A percentile compares a stretch with the other conserved stretches of the same genome.
Conservation (phyloP, 2,329 filamentous ascomycete genomes). For the Bertia moriformis region DNA sequence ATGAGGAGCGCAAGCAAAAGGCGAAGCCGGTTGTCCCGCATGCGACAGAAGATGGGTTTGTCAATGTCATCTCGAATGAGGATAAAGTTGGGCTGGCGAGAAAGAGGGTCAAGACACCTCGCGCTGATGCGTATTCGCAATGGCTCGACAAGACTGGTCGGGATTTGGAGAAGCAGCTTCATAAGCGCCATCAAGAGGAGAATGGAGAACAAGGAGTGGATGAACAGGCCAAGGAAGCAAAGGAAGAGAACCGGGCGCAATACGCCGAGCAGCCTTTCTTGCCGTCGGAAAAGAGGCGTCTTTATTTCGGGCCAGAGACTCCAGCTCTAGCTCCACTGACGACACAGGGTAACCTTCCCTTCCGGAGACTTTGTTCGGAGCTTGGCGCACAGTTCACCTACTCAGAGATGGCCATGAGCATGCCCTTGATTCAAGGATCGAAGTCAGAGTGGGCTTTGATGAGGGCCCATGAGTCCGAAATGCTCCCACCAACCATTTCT, state of each 20-base stretch:
- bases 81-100: conserved; percentile 64
- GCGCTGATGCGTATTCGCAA: conserved; percentile 60
- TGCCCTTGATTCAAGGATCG: conserved; percentile 77
- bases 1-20: conserved; percentile 23
- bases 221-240: conserved; percentile 22
- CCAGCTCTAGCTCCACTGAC: conserved; percentile 88
- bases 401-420: conserved; percentile 92
- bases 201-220: conserved; percentile 23
- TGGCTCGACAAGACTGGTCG: conserved; percentile 61
- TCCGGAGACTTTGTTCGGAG: conserved; percentile 76
- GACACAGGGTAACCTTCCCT: conserved; percentile 91
- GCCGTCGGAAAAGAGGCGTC: conserved; percentile 79
- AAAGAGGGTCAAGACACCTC: conserved; percentile 55
- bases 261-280: conserved; percentile 78
- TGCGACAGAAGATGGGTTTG: conserved; percentile 27
- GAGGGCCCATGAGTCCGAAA: conserved; percentile 79
- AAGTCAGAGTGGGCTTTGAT: conserved; percentile 90
- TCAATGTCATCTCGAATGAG: conserved; percentile 58
- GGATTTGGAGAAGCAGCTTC: background rate
- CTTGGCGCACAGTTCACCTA: conserved; percentile 87
- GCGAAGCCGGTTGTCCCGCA: conserved; percentile 18
- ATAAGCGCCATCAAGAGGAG: conserved; percentile 20
- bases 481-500: conserved; percentile 39
- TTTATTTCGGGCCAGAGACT: conserved; percentile 91
- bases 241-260: conserved; percentile 60